Base-by-base conservation (phyloP, 2,329 filamentous ascomycete genomes). In the Sordariomycetes sp. region DNA sequence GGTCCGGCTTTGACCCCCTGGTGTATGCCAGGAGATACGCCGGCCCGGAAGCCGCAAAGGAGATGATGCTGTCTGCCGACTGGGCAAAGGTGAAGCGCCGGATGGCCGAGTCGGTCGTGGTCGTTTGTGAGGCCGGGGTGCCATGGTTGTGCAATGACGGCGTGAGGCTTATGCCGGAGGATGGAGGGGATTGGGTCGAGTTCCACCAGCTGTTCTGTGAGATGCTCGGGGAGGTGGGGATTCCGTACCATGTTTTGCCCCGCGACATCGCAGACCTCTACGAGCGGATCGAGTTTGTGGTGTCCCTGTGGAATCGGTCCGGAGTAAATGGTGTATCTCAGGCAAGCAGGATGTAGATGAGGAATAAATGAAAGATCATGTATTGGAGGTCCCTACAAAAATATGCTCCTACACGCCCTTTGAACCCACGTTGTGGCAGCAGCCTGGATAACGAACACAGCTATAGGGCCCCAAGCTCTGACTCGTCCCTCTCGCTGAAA, bases 1-100 rank as follows among this genome's bases (percentile, higher is more conserved):
- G 75, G 8, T 76, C 74, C 1, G 72, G 71, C 1, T 58, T 74
- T 2, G 74, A 76, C 58, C 71, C 74, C 1, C 61, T 77, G n/a
- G 68, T 70, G 6, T 77, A 76, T 57, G 67, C 74, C 0, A 59
- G 60, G 10, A 54, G 64, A 35, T 70, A 70, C 55, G 67, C 69
- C 1, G 66, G 68, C 1, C 46, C 59, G 2, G 65, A 64, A 3
- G 65, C 65, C 1, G 67, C 65, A 1, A 2, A 53, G 2, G 48
- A 59, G 0, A 62, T 74, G 58, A 50, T 70, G 18, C 56, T 55
- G 2, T 60, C 62, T 3, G 53, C 55, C 5, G n/a, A 55, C 10
- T 75, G 71, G 72, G 24, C 25, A 6, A 62, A 65, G 50, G 58
- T 74, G n/a, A 62, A 64, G 58, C 40, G 59, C 2, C 64, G 67